Conservation (phyloP, 805 yeast species). For the Cyberlindnera nakhonratchasimensis region DNA sequence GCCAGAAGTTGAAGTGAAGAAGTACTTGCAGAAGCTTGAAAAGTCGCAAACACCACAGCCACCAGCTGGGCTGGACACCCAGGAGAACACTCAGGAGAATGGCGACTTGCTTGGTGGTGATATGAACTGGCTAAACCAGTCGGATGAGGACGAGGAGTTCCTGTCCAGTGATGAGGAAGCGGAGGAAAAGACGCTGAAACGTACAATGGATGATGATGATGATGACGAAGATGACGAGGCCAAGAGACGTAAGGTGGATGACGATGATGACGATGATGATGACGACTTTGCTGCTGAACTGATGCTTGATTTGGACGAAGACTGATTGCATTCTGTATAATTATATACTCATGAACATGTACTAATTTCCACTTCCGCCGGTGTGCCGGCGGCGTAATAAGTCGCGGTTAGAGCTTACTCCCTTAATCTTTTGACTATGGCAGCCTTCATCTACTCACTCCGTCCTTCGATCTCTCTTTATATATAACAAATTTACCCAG, state of each 20-base stretch:
- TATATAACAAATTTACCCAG: neutral
- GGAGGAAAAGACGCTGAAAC: neutral
- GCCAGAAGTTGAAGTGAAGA: slow-evolving; percentile 38
- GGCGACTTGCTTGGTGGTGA: slow-evolving; percentile 32
- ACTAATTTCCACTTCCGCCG: neutral
- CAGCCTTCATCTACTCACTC: no score
- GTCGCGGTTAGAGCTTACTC: no score
- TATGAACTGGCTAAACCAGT: slow-evolving; percentile 29
- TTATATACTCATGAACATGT: neutral
- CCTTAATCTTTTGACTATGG: no score
- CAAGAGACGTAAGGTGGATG: slow-evolving; percentile 29
- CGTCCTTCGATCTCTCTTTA: neutral
- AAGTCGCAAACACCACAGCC: neutral
- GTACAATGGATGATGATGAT: slow-evolving; percentile 20
- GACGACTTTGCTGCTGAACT: slow-evolving; percentile 32
- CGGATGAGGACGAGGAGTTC: slow-evolving; percentile 45
- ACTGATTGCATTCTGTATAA: neutral
- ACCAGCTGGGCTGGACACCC: neutral
- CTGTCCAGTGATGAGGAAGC: slow-evolving; percentile 15
- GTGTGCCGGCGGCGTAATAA: no score
- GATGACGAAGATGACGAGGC: slow-evolving; percentile 23
- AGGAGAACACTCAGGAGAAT: neutral
- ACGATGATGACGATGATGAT: slow-evolving; percentile 27
- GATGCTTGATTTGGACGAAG: slow-evolving; percentile 28
- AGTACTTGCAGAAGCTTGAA: slow-evolving; percentile 28